phyloP scores from a whole-genome alignment of 352 stramenopile species.

The Globisporangium mamillatum region DNA sequence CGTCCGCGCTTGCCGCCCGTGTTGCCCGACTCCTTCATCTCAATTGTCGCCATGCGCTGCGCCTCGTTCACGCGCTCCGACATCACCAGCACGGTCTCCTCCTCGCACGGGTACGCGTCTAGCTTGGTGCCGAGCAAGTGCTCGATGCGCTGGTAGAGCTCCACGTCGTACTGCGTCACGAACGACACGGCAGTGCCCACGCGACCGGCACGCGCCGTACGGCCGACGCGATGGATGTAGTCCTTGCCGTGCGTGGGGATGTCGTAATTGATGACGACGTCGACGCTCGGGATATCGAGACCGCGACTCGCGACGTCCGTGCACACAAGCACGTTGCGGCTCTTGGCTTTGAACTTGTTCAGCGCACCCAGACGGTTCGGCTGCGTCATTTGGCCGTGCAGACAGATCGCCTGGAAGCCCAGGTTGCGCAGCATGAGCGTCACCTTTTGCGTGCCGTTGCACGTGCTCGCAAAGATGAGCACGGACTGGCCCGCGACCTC shows the following conservation, averaged over 20 bases:
- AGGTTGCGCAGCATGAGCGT: slow-evolving; percentile 98
- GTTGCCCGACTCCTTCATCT: slow-evolving; percentile 81
- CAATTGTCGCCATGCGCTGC: slow-evolving; percentile 92
- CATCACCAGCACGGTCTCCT: slow-evolving; percentile 96
- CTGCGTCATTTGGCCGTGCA: slow-evolving; percentile 99
- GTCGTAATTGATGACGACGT: slow-evolving; percentile 99
- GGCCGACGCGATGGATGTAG: slow-evolving; percentile 98
- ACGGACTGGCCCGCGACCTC: slow-evolving; percentile 96
- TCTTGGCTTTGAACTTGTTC: slow-evolving; percentile 97
- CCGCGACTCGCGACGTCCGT: slow-evolving; percentile 90
- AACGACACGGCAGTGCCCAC: slow-evolving; percentile 95
- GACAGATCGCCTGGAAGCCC: slow-evolving; percentile 96
- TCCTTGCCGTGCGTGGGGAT: slow-evolving; percentile 98
- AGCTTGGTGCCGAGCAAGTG: slow-evolving; percentile 86
- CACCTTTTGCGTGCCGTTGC: slow-evolving; percentile 95
- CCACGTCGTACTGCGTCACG: slow-evolving; percentile 98
- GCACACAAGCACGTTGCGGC: slow-evolving; percentile 85
- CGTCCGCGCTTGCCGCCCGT: slow-evolving; percentile 55
- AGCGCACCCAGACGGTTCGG: slow-evolving; percentile 96
- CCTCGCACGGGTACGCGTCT: slow-evolving; percentile 79
- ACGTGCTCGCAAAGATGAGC: slow-evolving; percentile 98
- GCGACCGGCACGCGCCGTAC: slow-evolving; percentile 95
- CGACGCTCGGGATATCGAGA: slow-evolving; percentile 97
- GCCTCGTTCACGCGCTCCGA: slow-evolving; percentile 97
- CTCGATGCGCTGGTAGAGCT: slow-evolving; percentile 98